Conservation (phyloP, 371 early-diverging fungal genomes). For the Rhizopus microsporus region DNA sequence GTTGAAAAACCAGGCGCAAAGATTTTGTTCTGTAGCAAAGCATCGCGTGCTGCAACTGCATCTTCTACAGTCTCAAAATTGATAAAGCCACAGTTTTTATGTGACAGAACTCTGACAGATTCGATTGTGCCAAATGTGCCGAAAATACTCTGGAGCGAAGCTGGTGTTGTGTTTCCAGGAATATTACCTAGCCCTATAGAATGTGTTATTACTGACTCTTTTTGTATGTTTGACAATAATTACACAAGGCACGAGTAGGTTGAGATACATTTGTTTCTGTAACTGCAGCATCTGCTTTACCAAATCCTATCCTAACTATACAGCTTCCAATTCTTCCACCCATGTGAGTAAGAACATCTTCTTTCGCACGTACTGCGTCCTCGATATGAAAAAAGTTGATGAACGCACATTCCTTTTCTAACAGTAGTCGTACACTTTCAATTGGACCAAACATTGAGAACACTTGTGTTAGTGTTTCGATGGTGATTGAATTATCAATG, state of each 20-base stretch:
- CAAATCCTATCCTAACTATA: constrained; percentile 89
- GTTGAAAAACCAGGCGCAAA: constrained; percentile 74
- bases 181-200: constrained; percentile 91
- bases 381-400: constrained; percentile 87
- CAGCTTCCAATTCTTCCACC: constrained; percentile 78
- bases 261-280: constrained; percentile 40
- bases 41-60: constrained; percentile 85
- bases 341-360: constrained; percentile 75
- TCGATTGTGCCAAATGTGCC: constrained; percentile 87
- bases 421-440: constrained; percentile 88
- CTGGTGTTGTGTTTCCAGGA: constrained; percentile 76
- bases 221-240: constrained; percentile 18
- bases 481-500: constrained; percentile 76
- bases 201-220: neutral
- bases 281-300: constrained; percentile 78
- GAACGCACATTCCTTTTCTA: constrained; percentile 97
- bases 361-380: constrained; percentile 86
- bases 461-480: constrained; percentile 77
- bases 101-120: constrained; percentile 90
- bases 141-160: constrained; percentile 77
- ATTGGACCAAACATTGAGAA: constrained; percentile 93
- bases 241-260: constrained; percentile 54
- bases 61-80: constrained; percentile 89
- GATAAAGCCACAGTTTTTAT: constrained; percentile 97
- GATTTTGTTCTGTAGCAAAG: constrained; percentile 84